Evolutionary conservation across 1,284 basidiomycete genomes (phyloP), one percentile per base, ranked within the genome.

Genomic region (Agroathelia rolfsii): DNA sequence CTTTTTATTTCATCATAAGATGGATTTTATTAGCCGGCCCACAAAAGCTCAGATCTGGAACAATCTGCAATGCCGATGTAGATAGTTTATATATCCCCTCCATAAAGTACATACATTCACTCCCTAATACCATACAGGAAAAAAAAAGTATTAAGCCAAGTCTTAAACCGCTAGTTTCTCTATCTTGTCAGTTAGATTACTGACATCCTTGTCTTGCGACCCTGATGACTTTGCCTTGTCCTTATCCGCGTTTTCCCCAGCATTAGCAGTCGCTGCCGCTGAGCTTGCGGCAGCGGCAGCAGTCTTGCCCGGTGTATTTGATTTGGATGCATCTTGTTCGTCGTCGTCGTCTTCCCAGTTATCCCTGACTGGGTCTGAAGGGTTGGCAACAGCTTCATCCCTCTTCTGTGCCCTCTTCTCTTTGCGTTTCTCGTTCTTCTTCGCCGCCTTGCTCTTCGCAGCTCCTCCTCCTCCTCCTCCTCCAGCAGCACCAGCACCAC

Each of bases 321-420:
- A 25, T 16, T 35, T 32, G 13, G 26, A 23, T 14, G 34, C 33
- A 13, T 15, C 46, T 29, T 61, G 66, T 9, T 59, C 62, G 10
- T 72, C 77, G 15, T 76, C 78, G 9, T 83, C 82, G 35, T 80
- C 80, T 30, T 86, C 81, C 82, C 83, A 86, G 43, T 62, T 73
- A 37, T 84, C 80, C 41, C 69, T 73, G 12, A 84, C 66, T n/a
- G n/a, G n/a, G n/a, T n/a, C n/a, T n/a, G n/a, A n/a, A n/a, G n/a
- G n/a, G n/a, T n/a, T n/a, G n/a, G n/a, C n/a, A n/a, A n/a, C n/a
- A 3, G 23, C 36, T 35, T 59, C 61, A 31, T 55, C 50, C 40
- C 59, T 53, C 43, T 59, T 63, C 56, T 74, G 66, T 43, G 72
- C 70, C 53, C 69, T 66, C 58, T 72, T 78, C 48, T 77, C 78